Base-by-base conservation (phyloP, 257 asterid genomes). In the Avicennia marina region DNA sequence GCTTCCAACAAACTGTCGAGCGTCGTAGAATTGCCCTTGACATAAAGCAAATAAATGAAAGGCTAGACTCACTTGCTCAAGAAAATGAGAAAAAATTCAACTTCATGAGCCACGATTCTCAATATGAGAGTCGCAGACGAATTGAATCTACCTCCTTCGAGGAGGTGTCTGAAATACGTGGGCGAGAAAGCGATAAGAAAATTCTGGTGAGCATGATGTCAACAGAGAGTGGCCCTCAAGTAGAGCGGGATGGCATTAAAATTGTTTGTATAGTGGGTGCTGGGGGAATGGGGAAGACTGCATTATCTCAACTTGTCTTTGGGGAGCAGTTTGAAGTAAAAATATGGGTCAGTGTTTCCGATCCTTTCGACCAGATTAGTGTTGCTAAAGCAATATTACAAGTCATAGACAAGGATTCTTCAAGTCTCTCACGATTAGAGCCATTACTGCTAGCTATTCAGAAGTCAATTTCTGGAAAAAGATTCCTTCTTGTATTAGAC, bases 311-410 rank as follows among this genome's bases (percentile, higher is more conserved):
- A 41, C 13, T 20, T 26, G 41, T 43, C 11, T 8, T 10, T 5
- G 17, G 10, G 22, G 13, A 6, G 7, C 32, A 50, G 11, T 62
- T 63, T 31, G 11, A 26, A 2, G 12, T 10, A 15, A 40, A 9
- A 7, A 44, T 54, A 7, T 63, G 68, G 68, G 53, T 63, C 0
- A 51, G 60, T 27, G 61, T 53, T 42, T 54, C 57, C 0, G 7
- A 16, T 41, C 75, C 81, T 33, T 71, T 76, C 13, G 75, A 76
- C 19, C 70, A 58, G 46, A 22, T 65, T 19, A 71, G 62, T 53
- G 29, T 76, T 20, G 78, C 75, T 1, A 71, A 64, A 60, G 78
- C 73, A 11, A 67, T 71, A 34, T 52, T 76, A 15, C 75, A 76
- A 47, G 31, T 27, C 1, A 27, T 60, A 25, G 62, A 53, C 13